A percentile compares a stretch with the other conserved stretches of the same genome.
Evolutionary conservation across 768 basidiomycete genomes (phyloP).

Genomic region (Glaciozyma antarctica): DNA sequence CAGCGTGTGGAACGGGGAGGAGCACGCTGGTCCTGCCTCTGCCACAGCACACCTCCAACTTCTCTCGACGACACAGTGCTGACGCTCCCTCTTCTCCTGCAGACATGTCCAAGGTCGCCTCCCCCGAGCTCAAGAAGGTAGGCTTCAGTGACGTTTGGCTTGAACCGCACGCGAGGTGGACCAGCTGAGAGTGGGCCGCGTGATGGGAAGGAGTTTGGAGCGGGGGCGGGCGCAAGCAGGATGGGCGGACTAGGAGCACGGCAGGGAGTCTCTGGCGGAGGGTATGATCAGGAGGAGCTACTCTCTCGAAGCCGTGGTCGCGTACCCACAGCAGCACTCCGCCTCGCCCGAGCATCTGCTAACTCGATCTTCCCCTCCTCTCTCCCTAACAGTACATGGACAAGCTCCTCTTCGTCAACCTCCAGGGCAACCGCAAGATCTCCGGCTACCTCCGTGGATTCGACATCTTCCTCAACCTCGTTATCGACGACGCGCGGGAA

Average conservation of each 20-base stretch:
- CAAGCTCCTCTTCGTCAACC: constrained; percentile 86
- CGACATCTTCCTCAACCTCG: constrained; percentile 96
- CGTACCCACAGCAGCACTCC: neutral
- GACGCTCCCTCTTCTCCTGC: neutral
- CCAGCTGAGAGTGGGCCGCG: neutral
- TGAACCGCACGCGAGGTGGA: neutral
- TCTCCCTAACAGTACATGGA: constrained; percentile 75
- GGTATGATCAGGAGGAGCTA: too few species aligned
- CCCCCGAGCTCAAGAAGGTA: constrained; percentile 99
- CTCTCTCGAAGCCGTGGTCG: too few species aligned
- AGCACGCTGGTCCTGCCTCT: too few species aligned
- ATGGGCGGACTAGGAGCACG: too few species aligned
- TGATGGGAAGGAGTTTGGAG: neutral
- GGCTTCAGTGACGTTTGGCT: constrained; percentile 19
- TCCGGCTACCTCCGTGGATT: constrained; percentile 91
- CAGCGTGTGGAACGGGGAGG: too few species aligned
- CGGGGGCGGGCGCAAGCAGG: neutral
- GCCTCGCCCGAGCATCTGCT: neutral
- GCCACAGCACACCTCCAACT: too few species aligned
- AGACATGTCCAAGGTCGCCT: constrained; percentile 64
- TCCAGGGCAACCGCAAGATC: constrained; percentile 73
- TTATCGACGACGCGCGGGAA: constrained; percentile 89
- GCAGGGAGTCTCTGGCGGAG: too few species aligned
- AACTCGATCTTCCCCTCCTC: neutral
- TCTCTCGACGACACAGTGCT: too few species aligned